Percentiles rank a stretch among this genome's conserved stretches.
Conservation (phyloP, 129 eudicot genomes). For the Rutidosis leptorrhynchoides region DNA sequence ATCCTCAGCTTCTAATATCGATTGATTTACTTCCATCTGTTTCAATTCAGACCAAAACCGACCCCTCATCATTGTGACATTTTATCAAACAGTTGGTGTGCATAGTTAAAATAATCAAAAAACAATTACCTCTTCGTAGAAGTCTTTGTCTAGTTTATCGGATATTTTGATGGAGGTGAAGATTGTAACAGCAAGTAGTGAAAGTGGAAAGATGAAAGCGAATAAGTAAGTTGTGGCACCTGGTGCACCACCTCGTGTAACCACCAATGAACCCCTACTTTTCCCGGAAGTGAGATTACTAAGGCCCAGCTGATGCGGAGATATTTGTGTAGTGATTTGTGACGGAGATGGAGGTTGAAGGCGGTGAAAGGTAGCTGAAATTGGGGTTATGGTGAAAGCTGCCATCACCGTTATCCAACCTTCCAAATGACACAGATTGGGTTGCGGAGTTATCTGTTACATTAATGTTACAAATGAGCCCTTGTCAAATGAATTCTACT, state of each 20-base stretch:
- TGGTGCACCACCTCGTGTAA: conserved; percentile 61
- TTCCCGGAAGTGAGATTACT: neutral
- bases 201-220: conserved; percentile 75
- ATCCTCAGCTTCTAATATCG: conserved; percentile 62
- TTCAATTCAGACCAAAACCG: conserved; percentile 17
- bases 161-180: conserved; percentile 56
- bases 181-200: conserved; percentile 68
- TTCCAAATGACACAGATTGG: conserved; percentile 15
- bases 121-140: conserved; percentile 63
- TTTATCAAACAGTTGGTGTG: conserved; percentile 4
- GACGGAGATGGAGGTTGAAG: conserved; percentile 19
- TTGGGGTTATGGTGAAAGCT: conserved; percentile 22
- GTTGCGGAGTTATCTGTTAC: neutral
- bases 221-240: conserved; percentile 54
- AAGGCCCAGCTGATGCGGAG: neutral
- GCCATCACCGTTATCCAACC: conserved; percentile 30
- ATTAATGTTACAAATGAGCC: neutral
- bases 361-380: conserved; percentile 11
- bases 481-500: neutral
- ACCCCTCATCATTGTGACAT: neutral
- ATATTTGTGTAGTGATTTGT: conserved; percentile 8
- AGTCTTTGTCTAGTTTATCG: conserved; percentile 75
- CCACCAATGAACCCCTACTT: conserved; percentile 50
- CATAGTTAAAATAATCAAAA: neutral
- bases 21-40: conserved; percentile 68